These are phyloP conservation scores for Kentomonas sorsogonicus DNA, from an alignment of 208 protist species.

Conservation along the genomic window DNA sequence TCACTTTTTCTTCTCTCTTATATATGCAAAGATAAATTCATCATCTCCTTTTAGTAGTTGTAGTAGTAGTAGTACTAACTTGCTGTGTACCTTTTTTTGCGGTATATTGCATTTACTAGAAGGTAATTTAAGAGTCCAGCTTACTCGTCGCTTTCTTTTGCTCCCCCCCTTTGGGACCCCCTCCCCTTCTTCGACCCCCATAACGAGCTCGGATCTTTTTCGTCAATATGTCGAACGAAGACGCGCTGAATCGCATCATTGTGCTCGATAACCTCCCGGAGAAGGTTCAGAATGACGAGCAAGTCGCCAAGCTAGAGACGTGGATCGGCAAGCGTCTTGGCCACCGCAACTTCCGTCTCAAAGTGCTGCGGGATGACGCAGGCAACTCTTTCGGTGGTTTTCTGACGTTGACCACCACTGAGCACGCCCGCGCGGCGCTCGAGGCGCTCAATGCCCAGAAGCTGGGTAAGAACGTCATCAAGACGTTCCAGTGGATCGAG, in stretches of 20 bases:
- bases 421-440: slow-evolving; percentile 69
- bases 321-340: slow-evolving; percentile 65
- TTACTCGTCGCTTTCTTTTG: too few species aligned
- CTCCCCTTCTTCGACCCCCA: too few species aligned
- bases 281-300: too few species aligned
- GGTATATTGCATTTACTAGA: too few species aligned
- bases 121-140: too few species aligned
- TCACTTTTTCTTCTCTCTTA: slow-evolving; percentile 18
- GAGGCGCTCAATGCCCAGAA: slow-evolving; percentile 78
- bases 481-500: slow-evolving; percentile 76
- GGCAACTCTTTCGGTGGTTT: slow-evolving; percentile 82
- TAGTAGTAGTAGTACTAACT: too few species aligned
- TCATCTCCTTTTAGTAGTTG: neutral
- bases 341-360: slow-evolving; percentile 62
- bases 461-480: slow-evolving; percentile 71
- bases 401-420: slow-evolving; percentile 59
- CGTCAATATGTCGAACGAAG: slow-evolving; percentile 20
- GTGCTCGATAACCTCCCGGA: slow-evolving; percentile 75
- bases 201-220: too few species aligned
- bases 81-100: too few species aligned
- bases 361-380: slow-evolving; percentile 58
- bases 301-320: too few species aligned
- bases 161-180: too few species aligned
- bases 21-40: too few species aligned
- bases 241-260: slow-evolving; percentile 58